Base-by-base conservation (phyloP, 1,284 basidiomycete species). In the Tilletiopsis washingtonensis region DNA sequence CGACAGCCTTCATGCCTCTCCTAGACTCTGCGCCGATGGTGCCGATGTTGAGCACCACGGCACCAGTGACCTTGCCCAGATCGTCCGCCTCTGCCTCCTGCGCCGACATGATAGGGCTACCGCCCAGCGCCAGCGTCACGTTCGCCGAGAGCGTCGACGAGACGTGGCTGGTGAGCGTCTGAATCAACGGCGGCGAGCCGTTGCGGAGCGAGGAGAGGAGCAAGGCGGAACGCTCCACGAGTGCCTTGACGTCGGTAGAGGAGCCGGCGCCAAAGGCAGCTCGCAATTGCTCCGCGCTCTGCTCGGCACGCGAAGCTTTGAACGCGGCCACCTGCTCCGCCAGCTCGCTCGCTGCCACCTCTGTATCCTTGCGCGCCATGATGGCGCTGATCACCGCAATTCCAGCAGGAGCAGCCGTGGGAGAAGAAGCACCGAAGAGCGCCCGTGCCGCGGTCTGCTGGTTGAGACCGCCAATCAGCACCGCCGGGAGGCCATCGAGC, bases 371-470 rank as follows among this genome's bases (percentile, higher is more conserved):
- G 0, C 86, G 84, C 1, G 81, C 80, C 11, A 88, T 80, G 56
- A 97, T 90, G 25, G 91, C 89, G 15, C 88, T 91, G 45, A 96
- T 86, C 45, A 96, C 82, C 5, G 93, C 91, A 19, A 96, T 78
- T 0, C 93, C 91, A 57, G 68, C 61, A 6, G 69, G 64, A 0
- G 43, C 49, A 27, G 62, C 62, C 1, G 14, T 26, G 20, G 41
- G 32, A 34, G 56, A 51, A n/a, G 61, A 50, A 1, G 58, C 61
- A 6, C 67, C 66, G 34, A 59, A 57, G 21, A 72, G 43, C 3
- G 66, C 57, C 24, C 69, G 51, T n/a, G 49, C 54, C 3, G 62
- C 64, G 7, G 68, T 72, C 19, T 54, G 54, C 32, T 60, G 51
- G 34, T 72, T 72, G 42, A 72, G 45, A 1, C 69, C 64, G 3